Base-by-base conservation (phyloP, 2,329 filamentous ascomycete species). In the Fusarium concolor region DNA sequence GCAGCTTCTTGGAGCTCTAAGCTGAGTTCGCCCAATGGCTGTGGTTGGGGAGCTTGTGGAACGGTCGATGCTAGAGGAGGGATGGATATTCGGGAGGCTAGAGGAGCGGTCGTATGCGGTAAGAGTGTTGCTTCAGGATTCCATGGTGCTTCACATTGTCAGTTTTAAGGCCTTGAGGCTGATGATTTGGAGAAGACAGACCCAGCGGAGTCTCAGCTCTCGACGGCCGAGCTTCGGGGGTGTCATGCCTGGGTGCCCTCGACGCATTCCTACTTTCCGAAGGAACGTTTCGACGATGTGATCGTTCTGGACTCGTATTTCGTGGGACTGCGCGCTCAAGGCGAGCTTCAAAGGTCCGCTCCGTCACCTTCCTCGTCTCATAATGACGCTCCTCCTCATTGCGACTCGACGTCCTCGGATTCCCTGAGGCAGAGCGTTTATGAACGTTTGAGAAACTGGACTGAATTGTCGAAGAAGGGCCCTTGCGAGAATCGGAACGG, bases 1-100 rank as follows among this genome's bases (percentile, higher is more conserved):
- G 89, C 92, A 24, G 89, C 88, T 80, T 99, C 96, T 78, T 99
- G 96, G 4, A 87, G 87, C 68, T 96, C 91, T 28, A 96, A 82
- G 1, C 89, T 89, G 61, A 98, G 81, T 58, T 92, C 88, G 56
- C 86, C 83, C 17, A 98, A 83, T 42, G 92, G 89, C 47, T 94
- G 83, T 10, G 86, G 82, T 50, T 87, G 81, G 3, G 94, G 94
- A 29, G 92, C 89, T 65, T 89, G 84, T 5, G 90, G 90, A 14
- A 94, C 92, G 35, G 95, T 84, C 37, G 82, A 90, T 3, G 93
- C 92, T 46, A 97, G 82, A 4, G 95, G 95, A 20, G 92, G 87
- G 60, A 86, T 83, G 9, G 85, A 86, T 68, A 87, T 80, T 72
- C 85, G 81, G 44, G 80, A 90, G 10, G 94, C 93, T 50, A 97